phyloP scores from a whole-genome alignment of 805 yeast genomes.

The Candida multigemmis region DNA sequence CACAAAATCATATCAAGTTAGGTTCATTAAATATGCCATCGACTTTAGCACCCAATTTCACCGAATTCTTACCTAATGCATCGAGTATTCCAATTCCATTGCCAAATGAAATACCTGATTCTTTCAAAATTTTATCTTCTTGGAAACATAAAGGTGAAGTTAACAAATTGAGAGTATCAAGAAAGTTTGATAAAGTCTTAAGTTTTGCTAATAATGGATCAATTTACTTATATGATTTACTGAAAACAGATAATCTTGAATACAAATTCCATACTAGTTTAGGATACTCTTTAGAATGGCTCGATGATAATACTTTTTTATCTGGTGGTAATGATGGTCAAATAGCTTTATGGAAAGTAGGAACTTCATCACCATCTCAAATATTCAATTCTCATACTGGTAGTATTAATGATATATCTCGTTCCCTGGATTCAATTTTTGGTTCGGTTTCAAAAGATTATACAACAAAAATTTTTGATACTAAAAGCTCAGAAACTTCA shows the following conservation, averaged over 20 bases:
- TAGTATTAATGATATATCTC: constrained; percentile 59
- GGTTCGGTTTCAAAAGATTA: constrained; percentile 70
- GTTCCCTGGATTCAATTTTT: constrained; percentile 40
- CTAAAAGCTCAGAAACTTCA: constrained; percentile 24
- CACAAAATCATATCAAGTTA: constrained; percentile 36
- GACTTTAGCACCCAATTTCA: constrained; percentile 33
- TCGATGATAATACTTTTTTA: constrained; percentile 35
- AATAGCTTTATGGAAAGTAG: constrained; percentile 64
- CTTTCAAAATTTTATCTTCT: constrained; percentile 33
- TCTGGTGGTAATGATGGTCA: constrained; percentile 62
- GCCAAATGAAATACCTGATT: constrained; percentile 9
- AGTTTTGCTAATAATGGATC: constrained; percentile 47
- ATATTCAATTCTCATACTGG: constrained; percentile 44
- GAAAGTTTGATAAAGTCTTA: constrained; percentile 39
- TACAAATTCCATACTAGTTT: constrained; percentile 52
- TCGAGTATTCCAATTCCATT: constrained; percentile 14
- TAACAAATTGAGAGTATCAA: constrained; percentile 50
- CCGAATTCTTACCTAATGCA: constrained; percentile 13
- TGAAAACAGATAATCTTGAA: constrained; percentile 10
- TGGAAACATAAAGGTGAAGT: constrained; percentile 65
- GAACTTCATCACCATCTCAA: constrained; percentile 36
- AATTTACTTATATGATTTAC: constrained; percentile 33
- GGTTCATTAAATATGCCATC: constrained; percentile 40
- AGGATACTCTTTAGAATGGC: constrained; percentile 72
- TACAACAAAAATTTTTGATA: constrained; percentile 52